Evolutionary conservation across 768 basidiomycete genomes (phyloP), one percentile per base, ranked within the genome.

Genomic region (Mycena albidolilacea): DNA sequence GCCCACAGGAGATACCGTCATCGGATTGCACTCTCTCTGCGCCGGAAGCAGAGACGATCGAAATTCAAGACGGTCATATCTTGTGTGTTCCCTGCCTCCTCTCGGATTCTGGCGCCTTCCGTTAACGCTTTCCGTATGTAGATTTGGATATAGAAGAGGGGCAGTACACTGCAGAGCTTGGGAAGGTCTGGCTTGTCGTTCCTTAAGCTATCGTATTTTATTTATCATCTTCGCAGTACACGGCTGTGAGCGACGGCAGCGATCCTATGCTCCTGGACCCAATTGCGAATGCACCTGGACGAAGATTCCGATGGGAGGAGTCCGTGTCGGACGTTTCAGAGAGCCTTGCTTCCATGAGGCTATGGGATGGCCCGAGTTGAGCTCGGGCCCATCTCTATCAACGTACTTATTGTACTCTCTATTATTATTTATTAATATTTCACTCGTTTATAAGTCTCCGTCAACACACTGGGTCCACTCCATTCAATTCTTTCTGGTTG

Each of bases 91-190:
- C 30, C 30, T 30, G 14, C 9, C 9, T 7, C 8, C 14, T 7
- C 14, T 23, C 23, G 10, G 8, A 12, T 55, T 9, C 5, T 55
- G 8, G 7, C 54, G 14, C 12, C 11, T 17, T 58, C 37, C 9
- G 19, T 37, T 14, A 38, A 48, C 17, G 41, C 4, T 1, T 7
- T 12, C 5, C 57, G 19, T 38, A 6, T 8, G 19, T 14, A 58
- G 57, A 58, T 58, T 38, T 58, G 10, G 57, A 58, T 58, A 38
- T 58, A 38, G 57, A 58, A 35, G 37, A 58, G 37, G 37, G 37
- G 17, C 57, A 58, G 12, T 58, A 58, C 17, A 58, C 38, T 19
- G 57, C 57, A 37, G 57, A 58, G 37, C 37, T 58, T 0, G 57
- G 9, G 10, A 37, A 38, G 57, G 57, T 58, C 35, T 15, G 30